A percentile compares a stretch with the other conserved stretches of the same genome.
Conservation (phyloP, 495 filamentous ascomycete genomes). For the Talaromyces ruber region DNA sequence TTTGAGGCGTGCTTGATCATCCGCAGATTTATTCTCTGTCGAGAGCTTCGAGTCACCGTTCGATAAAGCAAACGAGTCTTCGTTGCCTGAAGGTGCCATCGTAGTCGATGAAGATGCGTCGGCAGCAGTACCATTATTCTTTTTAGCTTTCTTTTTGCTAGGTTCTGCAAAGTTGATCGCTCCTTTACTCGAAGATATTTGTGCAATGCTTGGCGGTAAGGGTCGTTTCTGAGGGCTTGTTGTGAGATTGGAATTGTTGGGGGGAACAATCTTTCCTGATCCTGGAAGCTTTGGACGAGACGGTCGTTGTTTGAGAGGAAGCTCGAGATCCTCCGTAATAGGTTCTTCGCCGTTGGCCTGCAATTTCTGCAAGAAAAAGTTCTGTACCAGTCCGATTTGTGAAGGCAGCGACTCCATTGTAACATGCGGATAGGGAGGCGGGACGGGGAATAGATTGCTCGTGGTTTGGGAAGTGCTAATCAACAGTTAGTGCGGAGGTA, state of each 20-base stretch:
- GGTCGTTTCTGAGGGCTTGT: slow-evolving; percentile 82
- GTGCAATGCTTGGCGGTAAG: slow-evolving; percentile 22
- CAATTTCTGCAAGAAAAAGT: slow-evolving; percentile 84
- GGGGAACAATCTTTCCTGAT: slow-evolving; percentile 73
- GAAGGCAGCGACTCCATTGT: slow-evolving; percentile 65
- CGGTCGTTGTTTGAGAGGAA: slow-evolving; percentile 88
- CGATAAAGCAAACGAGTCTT: neutral
- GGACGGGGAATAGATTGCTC: slow-evolving; percentile 40
- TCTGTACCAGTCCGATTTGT: slow-evolving; percentile 78
- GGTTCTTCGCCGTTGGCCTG: slow-evolving; percentile 72
- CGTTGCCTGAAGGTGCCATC: neutral
- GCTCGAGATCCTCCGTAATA: slow-evolving; percentile 87
- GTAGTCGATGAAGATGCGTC: slow-evolving; percentile 10
- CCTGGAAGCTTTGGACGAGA: slow-evolving; percentile 73
- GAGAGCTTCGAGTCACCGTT: neutral
- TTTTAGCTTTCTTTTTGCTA: slow-evolving; percentile 41
- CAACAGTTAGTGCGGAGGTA: slow-evolving; percentile 4
- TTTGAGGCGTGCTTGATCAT: neutral
- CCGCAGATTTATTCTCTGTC: slow-evolving; percentile 1
- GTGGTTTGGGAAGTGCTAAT: slow-evolving; percentile 36
- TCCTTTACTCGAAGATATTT: slow-evolving; percentile 12
- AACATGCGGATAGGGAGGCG: slow-evolving; percentile 69
- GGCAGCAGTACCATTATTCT: slow-evolving; percentile 30
- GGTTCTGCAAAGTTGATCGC: slow-evolving; percentile 20
- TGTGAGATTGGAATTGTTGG: slow-evolving; percentile 20